These are phyloP conservation scores for Sclerotinia spermophila DNA, from an alignment of 2,329 filamentous ascomycete species.

Conservation along the genomic window DNA sequence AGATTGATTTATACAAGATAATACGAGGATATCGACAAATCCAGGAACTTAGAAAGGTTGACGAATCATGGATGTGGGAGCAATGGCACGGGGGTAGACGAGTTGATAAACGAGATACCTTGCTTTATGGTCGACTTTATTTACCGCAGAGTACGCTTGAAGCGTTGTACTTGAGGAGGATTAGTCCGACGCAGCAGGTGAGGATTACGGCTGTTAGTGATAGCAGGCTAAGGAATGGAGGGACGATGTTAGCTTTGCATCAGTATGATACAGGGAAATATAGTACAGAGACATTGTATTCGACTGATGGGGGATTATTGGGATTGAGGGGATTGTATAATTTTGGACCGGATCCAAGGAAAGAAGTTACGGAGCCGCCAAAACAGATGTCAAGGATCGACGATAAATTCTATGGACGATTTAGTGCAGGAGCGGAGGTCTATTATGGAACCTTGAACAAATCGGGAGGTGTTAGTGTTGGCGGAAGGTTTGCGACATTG, in stretches of 20 bases:
- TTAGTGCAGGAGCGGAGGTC: conserved; percentile 86
- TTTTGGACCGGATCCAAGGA: conserved; percentile 56
- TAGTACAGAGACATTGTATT: conserved; percentile 84
- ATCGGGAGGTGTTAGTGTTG: conserved; percentile 84
- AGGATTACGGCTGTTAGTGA: conserved; percentile 77
- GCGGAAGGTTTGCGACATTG: conserved; percentile 83
- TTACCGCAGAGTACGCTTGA: conserved; percentile 82
- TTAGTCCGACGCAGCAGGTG: conserved; percentile 74
- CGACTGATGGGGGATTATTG: conserved; percentile 85
- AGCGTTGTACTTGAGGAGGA: conserved; percentile 74
- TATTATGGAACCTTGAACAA: conserved; percentile 97
- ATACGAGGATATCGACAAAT: conserved; percentile 81
- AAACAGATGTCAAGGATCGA: conserved; percentile 33
- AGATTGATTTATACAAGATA: conserved; percentile 72
- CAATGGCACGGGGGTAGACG: conserved; percentile 49
- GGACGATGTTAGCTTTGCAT: conserved; percentile 67
- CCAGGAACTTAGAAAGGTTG: conserved; percentile 56
- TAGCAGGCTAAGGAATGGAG: conserved; percentile 67
- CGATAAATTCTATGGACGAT: conserved; percentile 70
- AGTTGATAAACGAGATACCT: conserved; percentile 50
- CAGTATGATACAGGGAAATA: conserved; percentile 86
- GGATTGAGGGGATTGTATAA: conserved; percentile 91
- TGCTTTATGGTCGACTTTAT: conserved; percentile 76
- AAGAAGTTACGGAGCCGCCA: conserved; percentile 26
- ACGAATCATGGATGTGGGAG: conserved; percentile 50